Evolutionary conservation across 805 yeast species (phyloP).

Genomic region (Kodamaea jinghongensis): DNA sequence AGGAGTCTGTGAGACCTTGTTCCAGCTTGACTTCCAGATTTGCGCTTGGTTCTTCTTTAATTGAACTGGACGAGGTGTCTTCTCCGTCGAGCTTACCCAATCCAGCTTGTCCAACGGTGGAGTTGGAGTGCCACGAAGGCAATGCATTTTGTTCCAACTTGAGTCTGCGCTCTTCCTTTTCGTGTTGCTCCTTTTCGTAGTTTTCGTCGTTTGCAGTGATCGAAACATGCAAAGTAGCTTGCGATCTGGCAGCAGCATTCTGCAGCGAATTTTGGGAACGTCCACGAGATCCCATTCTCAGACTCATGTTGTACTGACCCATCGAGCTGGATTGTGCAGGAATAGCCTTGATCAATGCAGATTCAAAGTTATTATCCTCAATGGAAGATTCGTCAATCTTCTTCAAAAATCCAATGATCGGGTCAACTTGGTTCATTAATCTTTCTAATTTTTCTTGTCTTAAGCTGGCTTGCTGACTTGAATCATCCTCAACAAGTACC

Average conservation of each 20-base stretch:
- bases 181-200: slow-evolving; percentile 60
- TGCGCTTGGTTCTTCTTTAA: slow-evolving; percentile 1
- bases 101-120: slow-evolving; percentile 76
- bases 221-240: slow-evolving; percentile 85
- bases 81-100: slow-evolving; percentile 55
- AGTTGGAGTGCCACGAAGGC: slow-evolving; percentile 93
- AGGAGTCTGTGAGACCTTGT: slow-evolving; percentile 1
- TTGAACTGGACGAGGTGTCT: slow-evolving; percentile 27
- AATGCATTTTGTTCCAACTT: slow-evolving; percentile 86
- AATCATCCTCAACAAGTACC: slow-evolving; percentile 80
- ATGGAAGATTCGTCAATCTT: slow-evolving; percentile 40
- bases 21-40: slow-evolving; percentile 9
- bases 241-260: slow-evolving; percentile 60
- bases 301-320: slow-evolving; percentile 67
- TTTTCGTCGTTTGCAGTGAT: slow-evolving; percentile 86
- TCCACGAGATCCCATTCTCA: slow-evolving; percentile 32
- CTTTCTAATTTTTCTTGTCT: slow-evolving; percentile 79
- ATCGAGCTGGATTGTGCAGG: slow-evolving; percentile 75
- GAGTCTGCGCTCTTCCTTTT: slow-evolving; percentile 65
- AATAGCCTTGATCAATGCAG: slow-evolving; percentile 70
- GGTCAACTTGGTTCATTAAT: slow-evolving; percentile 86
- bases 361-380: slow-evolving; percentile 41
- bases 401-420: slow-evolving; percentile 78
- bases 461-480: slow-evolving; percentile 74
- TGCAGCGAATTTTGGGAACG: slow-evolving; percentile 31